A percentile compares a stretch with the other conserved stretches of the same genome.
Conservation (phyloP, 2,329 filamentous ascomycete genomes). For the Pseudocercospora crystallina region DNA sequence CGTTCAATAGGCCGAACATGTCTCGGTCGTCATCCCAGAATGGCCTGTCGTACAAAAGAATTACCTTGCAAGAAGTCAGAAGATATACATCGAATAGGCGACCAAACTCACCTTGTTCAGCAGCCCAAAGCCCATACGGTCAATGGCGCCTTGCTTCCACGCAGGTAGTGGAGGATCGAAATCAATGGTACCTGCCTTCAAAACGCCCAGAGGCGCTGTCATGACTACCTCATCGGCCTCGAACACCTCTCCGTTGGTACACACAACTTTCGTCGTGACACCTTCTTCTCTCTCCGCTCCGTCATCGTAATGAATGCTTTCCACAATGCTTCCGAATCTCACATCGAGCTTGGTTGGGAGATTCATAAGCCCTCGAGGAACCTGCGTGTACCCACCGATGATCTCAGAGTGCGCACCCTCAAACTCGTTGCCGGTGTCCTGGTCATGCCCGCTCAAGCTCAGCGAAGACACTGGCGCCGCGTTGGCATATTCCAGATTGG, state of each 20-base stretch:
- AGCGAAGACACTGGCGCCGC: conserved; percentile 83
- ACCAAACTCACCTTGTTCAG: conserved; percentile 71
- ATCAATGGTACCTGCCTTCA: conserved; percentile 78
- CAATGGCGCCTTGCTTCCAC: conserved; percentile 80
- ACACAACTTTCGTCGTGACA: conserved; percentile 63
- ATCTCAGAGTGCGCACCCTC: conserved; percentile 93
- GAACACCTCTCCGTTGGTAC: conserved; percentile 72
- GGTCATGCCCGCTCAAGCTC: conserved; percentile 90
- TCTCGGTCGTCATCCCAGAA: conserved; percentile 91
- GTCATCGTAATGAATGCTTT: conserved; percentile 64
- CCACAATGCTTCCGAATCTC: conserved; percentile 70
- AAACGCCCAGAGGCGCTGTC: conserved; percentile 83
- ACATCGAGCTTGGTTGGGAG: conserved; percentile 76
- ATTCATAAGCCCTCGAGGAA: conserved; percentile 81
- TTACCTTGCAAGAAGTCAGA: conserved; percentile 49
- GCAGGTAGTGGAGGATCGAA: conserved; percentile 88
- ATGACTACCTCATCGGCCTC: conserved; percentile 90
- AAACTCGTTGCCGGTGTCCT: conserved; percentile 97
- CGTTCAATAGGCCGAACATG: conserved; percentile 88
- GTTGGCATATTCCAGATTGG: conserved; percentile 97
- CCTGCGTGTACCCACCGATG: conserved; percentile 87
- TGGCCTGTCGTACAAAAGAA: conserved; percentile 80
- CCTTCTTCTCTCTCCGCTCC: conserved; percentile 32
- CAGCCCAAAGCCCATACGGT: conserved; percentile 84
- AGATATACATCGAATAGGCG: background rate